A percentile compares a stretch with the other conserved stretches of the same genome.
phyloP scores from a whole-genome alignment of 352 stramenopile species.

The Phytopythium cucurbitacearum region DNA sequence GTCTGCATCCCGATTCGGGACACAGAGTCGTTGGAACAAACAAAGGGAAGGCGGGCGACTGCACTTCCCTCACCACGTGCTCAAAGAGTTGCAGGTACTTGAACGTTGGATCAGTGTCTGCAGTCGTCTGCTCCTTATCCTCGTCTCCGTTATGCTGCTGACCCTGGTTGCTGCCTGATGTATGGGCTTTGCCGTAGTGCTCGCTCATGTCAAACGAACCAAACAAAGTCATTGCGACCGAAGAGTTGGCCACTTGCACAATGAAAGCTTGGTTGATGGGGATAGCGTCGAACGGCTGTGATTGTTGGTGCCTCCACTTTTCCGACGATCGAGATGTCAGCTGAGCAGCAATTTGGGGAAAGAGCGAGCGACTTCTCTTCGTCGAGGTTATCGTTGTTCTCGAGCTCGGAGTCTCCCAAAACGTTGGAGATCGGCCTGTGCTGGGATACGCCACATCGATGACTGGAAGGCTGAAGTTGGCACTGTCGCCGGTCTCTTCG shows the following conservation, averaged over 20 bases:
- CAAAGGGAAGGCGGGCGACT: conserved; percentile 56
- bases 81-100: conserved; percentile 55
- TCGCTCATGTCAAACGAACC: background rate
- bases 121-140: conserved; percentile 9
- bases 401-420: conserved; percentile 15
- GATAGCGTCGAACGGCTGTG: conserved; percentile 33
- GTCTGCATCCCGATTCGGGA: too few relatives aligned
- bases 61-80: conserved; percentile 36
- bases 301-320: conserved; percentile 24
- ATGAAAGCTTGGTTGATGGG: conserved; percentile 33
- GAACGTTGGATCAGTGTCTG: conserved; percentile 11
- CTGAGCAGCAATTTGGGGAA: conserved; percentile 8
- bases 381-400: background rate
- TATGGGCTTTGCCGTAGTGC: background rate
- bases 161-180: background rate
- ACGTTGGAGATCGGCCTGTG: conserved; percentile 5
- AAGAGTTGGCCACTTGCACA: conserved; percentile 13
- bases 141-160: conserved; percentile 14
- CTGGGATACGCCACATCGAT: conserved; percentile 14
- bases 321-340: conserved; percentile 1
- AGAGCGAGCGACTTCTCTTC: background rate
- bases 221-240: background rate
- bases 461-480: background rate
- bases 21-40: conserved; percentile 22
- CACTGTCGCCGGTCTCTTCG: background rate